Percentiles rank a stretch among this genome's conserved stretches.
phyloP scores from a whole-genome alignment of 148 eudicot species.

The Chenopodium berlandieri region DNA sequence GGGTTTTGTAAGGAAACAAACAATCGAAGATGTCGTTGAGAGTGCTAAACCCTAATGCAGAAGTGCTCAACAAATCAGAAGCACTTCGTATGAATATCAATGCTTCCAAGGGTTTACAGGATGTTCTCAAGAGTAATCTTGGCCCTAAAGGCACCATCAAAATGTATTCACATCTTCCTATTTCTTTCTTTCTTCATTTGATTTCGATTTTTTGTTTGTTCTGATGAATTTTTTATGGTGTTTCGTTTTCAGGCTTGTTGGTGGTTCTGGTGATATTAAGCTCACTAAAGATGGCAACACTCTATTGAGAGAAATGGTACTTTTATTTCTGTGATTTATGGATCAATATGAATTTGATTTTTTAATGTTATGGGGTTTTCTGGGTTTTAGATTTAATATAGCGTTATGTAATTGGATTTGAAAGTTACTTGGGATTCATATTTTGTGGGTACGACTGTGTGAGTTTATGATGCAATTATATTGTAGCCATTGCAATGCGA shows the following conservation, averaged over 20 bases:
- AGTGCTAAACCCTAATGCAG: conserved; percentile 87
- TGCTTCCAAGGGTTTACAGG: conserved; percentile 92
- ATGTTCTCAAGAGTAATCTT: conserved; percentile 88
- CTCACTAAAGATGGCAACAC: conserved; percentile 96
- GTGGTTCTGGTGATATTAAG: conserved; percentile 92
- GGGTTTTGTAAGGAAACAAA: not conserved
- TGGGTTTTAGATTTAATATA: not conserved
- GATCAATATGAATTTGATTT: not conserved
- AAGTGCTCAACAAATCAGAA: conserved; percentile 92
- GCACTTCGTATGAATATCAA: conserved; percentile 96
- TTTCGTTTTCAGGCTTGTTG: conserved; percentile 69
- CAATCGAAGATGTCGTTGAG: conserved; percentile 60
- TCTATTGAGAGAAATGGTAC: conserved; percentile 84
- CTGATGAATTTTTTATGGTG: not conserved
- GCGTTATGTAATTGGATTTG: too few relatives aligned
- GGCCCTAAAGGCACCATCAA: conserved; percentile 99
- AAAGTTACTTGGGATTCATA: too few relatives aligned
- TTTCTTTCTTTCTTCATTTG: not conserved
- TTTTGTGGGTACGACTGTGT: too few relatives aligned
- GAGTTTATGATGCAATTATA: too few relatives aligned
- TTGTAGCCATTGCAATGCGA: too few relatives aligned
- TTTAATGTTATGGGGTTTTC: not conserved
- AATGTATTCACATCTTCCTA: conserved; percentile 37
- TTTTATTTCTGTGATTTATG: not conserved
- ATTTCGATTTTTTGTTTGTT: not conserved